Base-by-base conservation (phyloP, 2,329 filamentous ascomycete genomes). In the Bisporella sp. region DNA sequence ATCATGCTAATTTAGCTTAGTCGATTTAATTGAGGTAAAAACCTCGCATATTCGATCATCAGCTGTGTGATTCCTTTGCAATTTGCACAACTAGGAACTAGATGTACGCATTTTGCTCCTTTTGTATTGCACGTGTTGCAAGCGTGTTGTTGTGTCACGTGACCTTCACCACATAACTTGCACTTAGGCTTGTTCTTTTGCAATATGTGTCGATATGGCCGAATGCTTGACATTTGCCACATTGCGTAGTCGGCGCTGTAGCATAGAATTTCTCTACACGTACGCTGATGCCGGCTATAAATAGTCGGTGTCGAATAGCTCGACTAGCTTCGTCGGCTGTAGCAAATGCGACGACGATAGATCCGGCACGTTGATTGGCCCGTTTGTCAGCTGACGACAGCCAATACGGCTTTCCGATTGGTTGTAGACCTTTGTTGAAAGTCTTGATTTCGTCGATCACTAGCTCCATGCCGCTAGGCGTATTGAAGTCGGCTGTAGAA, bases 371-470 rank as follows among this genome's bases (percentile, higher is more conserved):
- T 41, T 47, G 21, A 31, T 33, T 40, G 6, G 4, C 5, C 5
- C 48, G 7, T 41, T 42, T 50, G 13, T 47, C 43, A n/a, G 9
- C 30, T 42, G 44, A 41, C 6, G 28, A 31, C 11, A 47, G 21
- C 48, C 37, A 50, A 31, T 50, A 46, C 11, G 42, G 48, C 2
- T 5, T 21, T 7, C 42, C 33, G 46, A 50, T 50, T 2, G 48
- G 42, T 11, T 6, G 39, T 5, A 50, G 33, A 13, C 47, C 40
- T 45, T 49, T 49, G 31, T 49, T 49, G 31, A 49, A 49, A 8
- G 47, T 49, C 32, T 46, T 39, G 13, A 46, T 43, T 33, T 50
- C 42, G 6, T 46, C 21, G 8, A 46, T 46, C 8, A 50, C 32
- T 9, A 50, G 33, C 3, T 45, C 42, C 33, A 50, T 45, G 13